Conservation (phyloP, 1,139 yeast species). For the Taiozyma onychis region DNA sequence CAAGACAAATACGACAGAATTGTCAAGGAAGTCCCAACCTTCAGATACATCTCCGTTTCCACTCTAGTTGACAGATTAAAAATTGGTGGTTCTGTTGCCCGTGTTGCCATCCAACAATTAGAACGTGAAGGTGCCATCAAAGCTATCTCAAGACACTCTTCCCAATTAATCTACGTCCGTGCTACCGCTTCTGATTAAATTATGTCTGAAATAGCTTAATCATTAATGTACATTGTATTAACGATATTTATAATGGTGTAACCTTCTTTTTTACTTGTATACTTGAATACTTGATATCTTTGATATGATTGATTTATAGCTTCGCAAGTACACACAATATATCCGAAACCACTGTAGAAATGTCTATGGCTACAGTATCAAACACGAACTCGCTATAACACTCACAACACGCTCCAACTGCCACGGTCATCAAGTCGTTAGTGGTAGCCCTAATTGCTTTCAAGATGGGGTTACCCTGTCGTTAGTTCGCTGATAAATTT, state of each 20-base stretch:
- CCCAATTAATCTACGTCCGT: constrained; percentile 94
- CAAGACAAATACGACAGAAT: constrained; percentile 99
- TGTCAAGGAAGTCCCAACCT: constrained; percentile 98
- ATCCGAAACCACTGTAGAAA: no score
- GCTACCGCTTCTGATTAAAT: constrained; percentile 54
- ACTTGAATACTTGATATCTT: no score
- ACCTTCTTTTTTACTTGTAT: no score
- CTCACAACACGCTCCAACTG: no score
- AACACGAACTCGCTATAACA: no score
- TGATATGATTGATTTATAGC: no score
- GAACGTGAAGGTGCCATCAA: constrained; percentile 94
- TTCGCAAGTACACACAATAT: no score
- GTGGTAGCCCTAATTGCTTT: neutral
- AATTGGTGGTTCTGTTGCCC: constrained; percentile 98
- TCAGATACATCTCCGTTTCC: constrained; percentile 97
- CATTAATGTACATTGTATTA: constrained; percentile 23
- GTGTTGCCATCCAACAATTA: constrained; percentile 95
- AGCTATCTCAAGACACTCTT: constrained; percentile 92
- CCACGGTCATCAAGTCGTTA: no score
- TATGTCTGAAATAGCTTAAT: constrained; percentile 10
- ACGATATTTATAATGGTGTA: constrained; percentile 7
- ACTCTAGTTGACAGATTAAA: constrained; percentile 98
- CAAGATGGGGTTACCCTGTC: neutral
- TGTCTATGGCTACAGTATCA: no score
- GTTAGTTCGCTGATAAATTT: neutral